These are phyloP conservation scores for Rhodotorula sp. DNA, from an alignment of 1,284 basidiomycete genomes.

Conservation along the genomic window DNA sequence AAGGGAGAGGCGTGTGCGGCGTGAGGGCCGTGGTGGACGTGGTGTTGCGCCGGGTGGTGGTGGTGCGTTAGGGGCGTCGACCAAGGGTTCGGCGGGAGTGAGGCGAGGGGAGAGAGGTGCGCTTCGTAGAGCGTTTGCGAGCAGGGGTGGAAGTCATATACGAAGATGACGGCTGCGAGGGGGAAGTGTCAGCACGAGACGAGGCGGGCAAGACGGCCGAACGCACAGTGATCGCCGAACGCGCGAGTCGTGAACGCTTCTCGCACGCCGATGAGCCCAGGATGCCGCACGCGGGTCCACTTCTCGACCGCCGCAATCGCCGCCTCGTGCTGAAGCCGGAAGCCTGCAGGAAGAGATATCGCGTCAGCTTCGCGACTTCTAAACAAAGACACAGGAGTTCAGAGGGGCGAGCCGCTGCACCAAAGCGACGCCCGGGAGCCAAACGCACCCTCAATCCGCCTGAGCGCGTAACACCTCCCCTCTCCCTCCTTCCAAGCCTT, in stretches of 20 bases:
- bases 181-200: neutral
- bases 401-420: neutral
- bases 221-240: constrained; percentile 86
- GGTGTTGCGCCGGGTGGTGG: neutral
- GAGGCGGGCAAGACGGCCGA: neutral
- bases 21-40: constrained; percentile 2
- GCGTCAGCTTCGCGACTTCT: constrained; percentile 1
- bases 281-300: constrained; percentile 84
- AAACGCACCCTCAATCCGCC: constrained; percentile 78
- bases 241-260: constrained; percentile 95
- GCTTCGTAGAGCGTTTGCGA: constrained; percentile 77
- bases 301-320: constrained; percentile 81
- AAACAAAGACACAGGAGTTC: neutral
- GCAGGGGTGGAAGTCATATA: constrained; percentile 86
- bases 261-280: constrained; percentile 75
- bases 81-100: constrained; percentile 46
- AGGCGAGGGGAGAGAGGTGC: constrained; percentile 54
- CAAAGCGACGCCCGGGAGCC: neutral
- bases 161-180: constrained; percentile 76
- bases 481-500: constrained; percentile 75
- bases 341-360: constrained; percentile 58
- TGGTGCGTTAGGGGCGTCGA: constrained; percentile 33
- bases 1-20: constrained; percentile 34
- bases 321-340: constrained; percentile 72
- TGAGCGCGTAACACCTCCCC: constrained; percentile 72